Percentiles rank a stretch among this genome's conserved stretches.
phyloP scores from a whole-genome alignment of 1,139 yeast genomes.

The Kurtzmaniella quercitrusa region DNA sequence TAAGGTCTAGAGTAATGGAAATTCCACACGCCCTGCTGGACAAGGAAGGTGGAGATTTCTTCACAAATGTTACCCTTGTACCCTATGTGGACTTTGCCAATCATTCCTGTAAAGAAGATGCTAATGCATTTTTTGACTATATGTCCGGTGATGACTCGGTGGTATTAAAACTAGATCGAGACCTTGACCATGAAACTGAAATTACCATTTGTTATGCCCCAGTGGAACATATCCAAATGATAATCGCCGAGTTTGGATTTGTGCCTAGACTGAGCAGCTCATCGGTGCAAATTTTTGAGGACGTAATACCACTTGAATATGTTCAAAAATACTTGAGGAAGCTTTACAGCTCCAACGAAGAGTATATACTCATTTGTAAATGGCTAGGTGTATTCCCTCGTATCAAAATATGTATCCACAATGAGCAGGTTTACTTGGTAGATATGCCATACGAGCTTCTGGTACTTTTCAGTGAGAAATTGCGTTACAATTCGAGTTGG shows the following conservation, averaged over 20 bases:
- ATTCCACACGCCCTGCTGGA: no score
- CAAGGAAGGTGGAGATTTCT: constrained; percentile 5
- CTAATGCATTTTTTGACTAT: constrained; percentile 60
- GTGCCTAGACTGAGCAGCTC: constrained; percentile 27
- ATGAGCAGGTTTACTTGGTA: constrained; percentile 16
- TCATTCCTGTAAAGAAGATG: constrained; percentile 35
- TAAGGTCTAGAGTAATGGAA: constrained; percentile 23
- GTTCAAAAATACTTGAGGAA: constrained; percentile 3
- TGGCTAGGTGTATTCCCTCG: constrained; percentile 26
- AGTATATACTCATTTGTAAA: constrained; percentile 14
- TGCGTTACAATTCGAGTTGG: constrained; percentile 16
- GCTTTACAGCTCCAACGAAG: neutral
- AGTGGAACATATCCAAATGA: constrained; percentile 41
- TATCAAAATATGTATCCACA: constrained; percentile 17
- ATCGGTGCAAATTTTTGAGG: constrained; percentile 4
- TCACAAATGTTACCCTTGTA: constrained; percentile 44
- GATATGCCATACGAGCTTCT: constrained; percentile 15
- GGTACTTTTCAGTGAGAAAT: constrained; percentile 13
- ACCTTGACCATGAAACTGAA: constrained; percentile 20
- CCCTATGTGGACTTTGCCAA: constrained; percentile 68
- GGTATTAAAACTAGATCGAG: constrained; percentile 17
- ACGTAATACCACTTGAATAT: constrained; percentile 3
- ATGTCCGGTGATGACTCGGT: constrained; percentile 52
- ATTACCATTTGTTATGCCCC: constrained; percentile 49
- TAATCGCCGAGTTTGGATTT: constrained; percentile 58